Evolutionary conservation across 2,329 filamentous ascomycete species (phyloP), one percentile per base, ranked within the genome.

Genomic region (Penicillium sclerotigenum): DNA sequence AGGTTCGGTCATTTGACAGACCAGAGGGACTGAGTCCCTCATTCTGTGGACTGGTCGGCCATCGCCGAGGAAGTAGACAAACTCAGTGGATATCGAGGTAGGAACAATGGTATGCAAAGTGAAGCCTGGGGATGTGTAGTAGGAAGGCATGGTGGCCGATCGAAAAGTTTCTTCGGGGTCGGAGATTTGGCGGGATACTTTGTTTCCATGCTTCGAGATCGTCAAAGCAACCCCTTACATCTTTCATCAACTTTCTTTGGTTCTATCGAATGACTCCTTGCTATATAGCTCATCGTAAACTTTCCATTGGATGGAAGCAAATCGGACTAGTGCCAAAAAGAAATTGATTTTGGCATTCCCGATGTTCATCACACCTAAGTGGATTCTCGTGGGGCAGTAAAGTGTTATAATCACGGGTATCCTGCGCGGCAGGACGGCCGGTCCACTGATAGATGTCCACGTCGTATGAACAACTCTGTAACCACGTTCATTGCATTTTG

Each of bases 371-470:
- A 60, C 37, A 14, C 61, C 62, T 20, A 50, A 47, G 26, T 37
- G 61, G 59, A 2, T 24, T 8, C 6, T 56, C 49, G 1, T 22
- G 37, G 4, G 63, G 59, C 22, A 65, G 47, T 2, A 45, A 40
- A 20, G 57, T 61, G 42, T 60, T 60, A 24, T 58, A 62, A 41
- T 66, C 60, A 10, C 56, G 54, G 13, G 38, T 33, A 13, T 65
- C 57, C 26, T 65, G 64, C 16, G 52, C 48, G 3, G 59, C 58
- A 20, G 62, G 64, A 11, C 62, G 64, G 2, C 64, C 64, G 14
- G 56, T 56, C 24, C 62, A 47, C 5, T 59, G 49, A 20, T 54
- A 64, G 28, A 67, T 64, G 51, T 66, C 60, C 14, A 64, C 62
- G 46, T 67, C 53, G 59, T 43, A 66, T 47, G 31, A 64, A 65